phyloP scores from a whole-genome alignment of 2,329 filamentous ascomycete genomes.

The Colletotrichum sp. region DNA sequence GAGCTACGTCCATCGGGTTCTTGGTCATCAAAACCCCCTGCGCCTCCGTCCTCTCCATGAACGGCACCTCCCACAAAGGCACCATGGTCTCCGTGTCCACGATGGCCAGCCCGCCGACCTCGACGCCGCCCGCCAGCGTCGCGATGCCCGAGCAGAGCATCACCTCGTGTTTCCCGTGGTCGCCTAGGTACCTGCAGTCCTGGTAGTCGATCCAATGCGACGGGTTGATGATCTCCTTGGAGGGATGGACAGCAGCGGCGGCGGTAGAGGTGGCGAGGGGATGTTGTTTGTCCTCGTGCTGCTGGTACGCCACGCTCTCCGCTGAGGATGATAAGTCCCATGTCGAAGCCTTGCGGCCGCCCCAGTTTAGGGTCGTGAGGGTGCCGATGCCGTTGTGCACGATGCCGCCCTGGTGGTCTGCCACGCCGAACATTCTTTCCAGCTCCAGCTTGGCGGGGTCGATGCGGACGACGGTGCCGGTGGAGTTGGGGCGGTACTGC shows the following conservation, averaged over 20 bases:
- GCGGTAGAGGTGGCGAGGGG: no score
- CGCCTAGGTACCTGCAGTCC: slow-evolving; percentile 56
- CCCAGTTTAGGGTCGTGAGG: slow-evolving; percentile 51
- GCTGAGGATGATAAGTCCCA: no score
- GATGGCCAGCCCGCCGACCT: slow-evolving; percentile 50
- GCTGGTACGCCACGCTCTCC: no score
- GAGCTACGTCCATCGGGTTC: slow-evolving; percentile 52
- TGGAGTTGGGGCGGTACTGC: slow-evolving; percentile 53
- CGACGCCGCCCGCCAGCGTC: slow-evolving; percentile 32
- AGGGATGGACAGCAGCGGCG: no score
- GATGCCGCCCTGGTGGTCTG: slow-evolving; percentile 52
- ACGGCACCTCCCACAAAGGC: slow-evolving; percentile 50
- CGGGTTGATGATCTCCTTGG: no score
- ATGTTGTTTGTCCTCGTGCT: no score
- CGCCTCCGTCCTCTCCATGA: slow-evolving; percentile 39
- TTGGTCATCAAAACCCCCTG: slow-evolving; percentile 46
- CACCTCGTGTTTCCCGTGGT: slow-evolving; percentile 28
- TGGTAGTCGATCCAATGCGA: slow-evolving; percentile 54
- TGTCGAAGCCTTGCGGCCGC: no score
- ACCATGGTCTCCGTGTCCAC: slow-evolving; percentile 50
- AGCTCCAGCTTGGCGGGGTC: slow-evolving; percentile 40
- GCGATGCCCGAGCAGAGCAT: slow-evolving; percentile 55
- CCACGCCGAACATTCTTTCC: slow-evolving; percentile 36
- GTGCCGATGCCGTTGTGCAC: slow-evolving; percentile 39
- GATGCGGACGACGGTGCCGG: slow-evolving; percentile 44